Percentiles rank a stretch among this genome's conserved stretches.
phyloP scores from a whole-genome alignment of 768 basidiomycete genomes.

The Tylopilus felleus region DNA sequence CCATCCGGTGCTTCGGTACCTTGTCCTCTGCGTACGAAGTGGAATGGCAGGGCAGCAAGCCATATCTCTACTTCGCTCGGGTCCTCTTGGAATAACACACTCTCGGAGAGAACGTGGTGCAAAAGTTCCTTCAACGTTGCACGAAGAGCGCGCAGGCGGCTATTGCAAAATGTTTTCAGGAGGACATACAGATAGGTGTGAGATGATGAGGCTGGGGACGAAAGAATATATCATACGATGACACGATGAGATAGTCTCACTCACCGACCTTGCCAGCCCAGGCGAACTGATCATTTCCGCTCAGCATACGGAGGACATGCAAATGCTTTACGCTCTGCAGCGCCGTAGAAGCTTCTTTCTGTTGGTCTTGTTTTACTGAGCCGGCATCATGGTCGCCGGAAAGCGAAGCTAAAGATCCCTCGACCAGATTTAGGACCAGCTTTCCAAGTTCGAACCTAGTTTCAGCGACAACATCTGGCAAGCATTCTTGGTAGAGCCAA shows the following conservation, averaged over 20 bases:
- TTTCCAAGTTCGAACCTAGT: conserved; percentile 86
- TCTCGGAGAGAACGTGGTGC: conserved; percentile 59
- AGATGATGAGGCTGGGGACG: conserved; percentile 38
- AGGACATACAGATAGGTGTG: conserved; percentile 74
- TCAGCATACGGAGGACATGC: conserved; percentile 73
- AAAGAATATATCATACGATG: conserved; percentile 1
- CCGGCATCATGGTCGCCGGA: conserved; percentile 3
- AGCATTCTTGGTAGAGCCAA: conserved; percentile 78
- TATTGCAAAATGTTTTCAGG: conserved; percentile 56
- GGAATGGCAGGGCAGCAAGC: conserved; percentile 61
- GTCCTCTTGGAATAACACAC: conserved; percentile 80
- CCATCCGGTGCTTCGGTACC: conserved; percentile 49
- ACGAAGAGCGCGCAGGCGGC: conserved; percentile 50
- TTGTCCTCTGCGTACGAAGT: conserved; percentile 31
- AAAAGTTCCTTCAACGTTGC: conserved; percentile 54
- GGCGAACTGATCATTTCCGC: conserved; percentile 72
- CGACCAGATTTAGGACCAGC: conserved; percentile 51
- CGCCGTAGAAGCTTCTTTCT: conserved; percentile 15
- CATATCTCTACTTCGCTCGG: conserved; percentile 68
- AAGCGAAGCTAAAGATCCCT: conserved; percentile 25
- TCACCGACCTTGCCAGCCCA: conserved; percentile 75
- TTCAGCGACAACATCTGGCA: conserved; percentile 74
- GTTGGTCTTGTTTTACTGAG: conserved; percentile 12
- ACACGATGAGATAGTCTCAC: conserved; percentile 16
- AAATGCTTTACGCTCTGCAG: conserved; percentile 64